These are phyloP conservation scores for Hymenotorrendiella dingleyae DNA, from an alignment of 2,329 filamentous ascomycete genomes.

Conservation along the genomic window DNA sequence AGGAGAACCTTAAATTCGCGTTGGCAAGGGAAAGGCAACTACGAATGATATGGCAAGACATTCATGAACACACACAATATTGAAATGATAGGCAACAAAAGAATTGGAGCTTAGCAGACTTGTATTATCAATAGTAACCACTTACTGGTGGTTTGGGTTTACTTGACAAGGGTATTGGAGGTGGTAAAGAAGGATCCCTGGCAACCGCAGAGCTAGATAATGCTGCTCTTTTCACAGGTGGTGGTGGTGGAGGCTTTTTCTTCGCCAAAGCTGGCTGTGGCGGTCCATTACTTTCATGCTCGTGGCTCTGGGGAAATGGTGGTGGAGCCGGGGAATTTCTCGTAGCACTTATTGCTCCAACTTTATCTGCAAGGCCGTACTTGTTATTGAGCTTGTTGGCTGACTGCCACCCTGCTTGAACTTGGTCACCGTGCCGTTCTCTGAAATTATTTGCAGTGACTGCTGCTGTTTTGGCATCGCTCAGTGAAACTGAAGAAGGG, in stretches of 20 bases:
- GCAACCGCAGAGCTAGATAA: conserved; percentile 10
- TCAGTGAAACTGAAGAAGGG: conserved; percentile 44
- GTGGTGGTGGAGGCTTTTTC: conserved; percentile 33
- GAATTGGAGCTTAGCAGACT: neutral
- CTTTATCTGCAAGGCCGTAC: conserved; percentile 29
- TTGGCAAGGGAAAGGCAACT: too few species aligned
- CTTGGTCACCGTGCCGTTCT: conserved; percentile 53
- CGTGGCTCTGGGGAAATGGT: neutral
- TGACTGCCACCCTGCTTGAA: conserved; percentile 44
- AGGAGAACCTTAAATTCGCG: too few species aligned
- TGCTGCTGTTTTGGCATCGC: conserved; percentile 44
- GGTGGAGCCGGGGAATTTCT: conserved; percentile 7
- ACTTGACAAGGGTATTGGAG: conserved; percentile 26
- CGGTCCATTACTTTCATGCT: neutral
- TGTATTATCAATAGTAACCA: conserved; percentile 18
- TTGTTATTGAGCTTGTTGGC: conserved; percentile 30
- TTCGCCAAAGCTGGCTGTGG: conserved; percentile 16
- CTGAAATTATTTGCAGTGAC: conserved; percentile 52
- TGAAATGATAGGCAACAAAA: neutral
- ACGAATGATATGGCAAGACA: too few species aligned
- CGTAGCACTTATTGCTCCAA: conserved; percentile 18
- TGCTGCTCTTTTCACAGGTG: conserved; percentile 26
- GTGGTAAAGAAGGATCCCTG: conserved; percentile 18
- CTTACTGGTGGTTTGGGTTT: conserved; percentile 32
- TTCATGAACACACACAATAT: too few species aligned